A percentile compares a stretch with the other conserved stretches of the same genome.
These are phyloP conservation scores for Coccomyxa sp. DNA, from an alignment of 139 green algal genomes.

Conservation along the genomic window DNA sequence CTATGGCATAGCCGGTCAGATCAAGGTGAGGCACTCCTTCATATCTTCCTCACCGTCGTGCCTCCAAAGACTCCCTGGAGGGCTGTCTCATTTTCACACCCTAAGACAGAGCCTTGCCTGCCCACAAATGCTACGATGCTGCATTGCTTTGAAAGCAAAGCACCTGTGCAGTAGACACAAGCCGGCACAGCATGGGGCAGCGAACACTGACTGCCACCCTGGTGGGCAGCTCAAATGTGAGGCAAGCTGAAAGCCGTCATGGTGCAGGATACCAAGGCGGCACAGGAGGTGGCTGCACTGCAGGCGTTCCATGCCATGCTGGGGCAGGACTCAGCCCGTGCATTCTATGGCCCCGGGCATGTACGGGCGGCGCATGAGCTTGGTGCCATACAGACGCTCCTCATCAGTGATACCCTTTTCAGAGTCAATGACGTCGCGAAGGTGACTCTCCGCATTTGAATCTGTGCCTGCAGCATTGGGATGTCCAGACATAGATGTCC, in stretches of 20 bases:
- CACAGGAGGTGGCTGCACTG: conserved; percentile 61
- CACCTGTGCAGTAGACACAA: no score
- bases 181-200: no score
- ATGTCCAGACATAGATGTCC: no score
- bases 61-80: no score
- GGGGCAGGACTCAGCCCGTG: conserved; percentile 51
- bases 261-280: conserved; percentile 83
- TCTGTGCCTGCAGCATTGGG: no score
- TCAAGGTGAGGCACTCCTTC: conserved; percentile 43
- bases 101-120: no score
- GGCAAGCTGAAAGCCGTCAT: background rate
- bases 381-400: conserved; percentile 66
- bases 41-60: no score
- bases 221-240: background rate
- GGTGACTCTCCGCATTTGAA: no score
- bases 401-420: conserved; percentile 86
- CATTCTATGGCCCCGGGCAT: conserved; percentile 91
- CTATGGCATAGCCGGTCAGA: conserved; percentile 41
- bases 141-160: no score
- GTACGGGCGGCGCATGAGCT: conserved; percentile 65
- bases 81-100: no score
- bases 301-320: conserved; percentile 88
- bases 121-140: no score
- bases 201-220: no score
- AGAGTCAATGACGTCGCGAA: conserved; percentile 62